Base-by-base conservation (phyloP, 75 land plant genomes). In the Pinus taeda region DNA sequence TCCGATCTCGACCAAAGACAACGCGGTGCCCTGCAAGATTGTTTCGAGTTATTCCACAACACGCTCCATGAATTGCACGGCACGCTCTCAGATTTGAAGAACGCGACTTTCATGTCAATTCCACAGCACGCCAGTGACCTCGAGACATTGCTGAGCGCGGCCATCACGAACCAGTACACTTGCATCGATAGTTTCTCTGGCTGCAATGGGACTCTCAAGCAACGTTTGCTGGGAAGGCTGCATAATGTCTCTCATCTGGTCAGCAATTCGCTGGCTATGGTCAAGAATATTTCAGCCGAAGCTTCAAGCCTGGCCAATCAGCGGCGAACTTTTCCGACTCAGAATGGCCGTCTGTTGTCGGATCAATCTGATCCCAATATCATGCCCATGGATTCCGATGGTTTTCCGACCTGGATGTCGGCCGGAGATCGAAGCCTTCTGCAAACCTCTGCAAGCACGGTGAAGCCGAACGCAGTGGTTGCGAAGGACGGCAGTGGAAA, bases 21-120 rank as follows among this genome's bases (percentile, higher is more conserved):
- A 18, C 15, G 24, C 9, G 30, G 56, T 4, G 91, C 91, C 15
- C 71, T 85, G 62, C 70, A 73, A 71, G 93, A 90, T 79, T 90
- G 93, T 55, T 33, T 33, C 33, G 33, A 33, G 33, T 33, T 33
- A 33, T 33, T 33, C 33, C 33, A 33, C 33, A 2, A 33, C 33
- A 33, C 33, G 33, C 33, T 33, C 33, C 2, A 33, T 33, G 33
- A 33, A 33, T 33, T 33, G 33, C 33, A 33, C 33, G 33, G 33
- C 33, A 33, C 33, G 33, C 33, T 33, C 33, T 33, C 33, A 0
- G 33, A 33, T 33, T 33, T 33, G 33, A 33, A 33, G 33, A 33
- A 33, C 33, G 1, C 33, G 33, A 33, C 33, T 33, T 33, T 33
- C 33, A 33, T 33, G 33, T 33, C 33, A 33, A 33, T 33, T 33